These are phyloP conservation scores for Articulospora tetracladia DNA, from an alignment of 495 filamentous ascomycete genomes.

Conservation along the genomic window DNA sequence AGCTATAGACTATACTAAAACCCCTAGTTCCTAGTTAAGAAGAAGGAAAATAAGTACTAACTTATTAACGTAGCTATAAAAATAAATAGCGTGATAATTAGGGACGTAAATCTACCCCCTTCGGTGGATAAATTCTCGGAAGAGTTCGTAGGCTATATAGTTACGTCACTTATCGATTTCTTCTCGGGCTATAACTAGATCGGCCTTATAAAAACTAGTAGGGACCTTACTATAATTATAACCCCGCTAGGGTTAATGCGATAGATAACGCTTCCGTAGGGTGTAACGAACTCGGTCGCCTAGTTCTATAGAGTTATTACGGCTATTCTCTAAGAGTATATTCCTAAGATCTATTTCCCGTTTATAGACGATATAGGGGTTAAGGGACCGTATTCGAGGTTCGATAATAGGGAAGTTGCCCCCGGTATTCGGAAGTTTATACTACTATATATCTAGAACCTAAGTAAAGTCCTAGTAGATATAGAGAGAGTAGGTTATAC, in stretches of 20 bases:
- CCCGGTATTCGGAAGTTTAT: not conserved
- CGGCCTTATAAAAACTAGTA: not conserved
- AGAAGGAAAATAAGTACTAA: no score
- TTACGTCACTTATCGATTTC: not conserved
- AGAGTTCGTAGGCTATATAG: not conserved
- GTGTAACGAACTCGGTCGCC: no score
- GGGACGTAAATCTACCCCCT: not conserved
- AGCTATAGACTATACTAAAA: no score
- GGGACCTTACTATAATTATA: not conserved
- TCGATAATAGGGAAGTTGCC: not conserved
- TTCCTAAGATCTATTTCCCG: not conserved
- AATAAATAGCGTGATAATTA: not conserved
- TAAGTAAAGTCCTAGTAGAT: not conserved
- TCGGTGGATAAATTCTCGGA: not conserved
- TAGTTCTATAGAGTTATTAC: no score
- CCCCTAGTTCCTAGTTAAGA: no score
- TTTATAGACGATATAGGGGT: not conserved
- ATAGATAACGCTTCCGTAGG: no score
- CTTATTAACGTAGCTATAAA: not conserved
- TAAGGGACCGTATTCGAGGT: not conserved
- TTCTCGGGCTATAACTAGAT: not conserved
- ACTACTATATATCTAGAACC: not conserved
- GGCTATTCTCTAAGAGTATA: not conserved
- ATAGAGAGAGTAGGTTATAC: not conserved
- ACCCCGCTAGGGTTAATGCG: not conserved